A percentile compares a stretch with the other conserved stretches of the same genome.
phyloP scores from a whole-genome alignment of 768 basidiomycete genomes.

The Nidularia pulvinata region DNA sequence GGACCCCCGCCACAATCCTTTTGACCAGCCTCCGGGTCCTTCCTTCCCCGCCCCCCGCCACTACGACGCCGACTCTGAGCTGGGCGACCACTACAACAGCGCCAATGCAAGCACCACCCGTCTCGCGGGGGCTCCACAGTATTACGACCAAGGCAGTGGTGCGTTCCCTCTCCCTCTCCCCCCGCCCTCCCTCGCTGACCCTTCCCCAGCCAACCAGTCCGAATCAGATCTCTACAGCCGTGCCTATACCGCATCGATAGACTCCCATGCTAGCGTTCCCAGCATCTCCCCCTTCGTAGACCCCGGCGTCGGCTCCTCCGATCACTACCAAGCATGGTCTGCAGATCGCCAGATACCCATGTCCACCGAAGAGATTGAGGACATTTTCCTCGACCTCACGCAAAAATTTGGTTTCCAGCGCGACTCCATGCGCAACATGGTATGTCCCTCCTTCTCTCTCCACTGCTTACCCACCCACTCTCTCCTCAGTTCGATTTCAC shows the following conservation, averaged over 20 bases:
- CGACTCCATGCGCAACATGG: conserved; percentile 96
- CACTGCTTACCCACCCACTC: conserved; percentile 8
- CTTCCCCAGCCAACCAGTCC: conserved; percentile 18
- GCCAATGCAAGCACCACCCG: conserved; percentile 55
- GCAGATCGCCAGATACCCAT: conserved; percentile 93
- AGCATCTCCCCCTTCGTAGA: conserved; percentile 62
- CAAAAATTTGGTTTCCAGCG: conserved; percentile 99
- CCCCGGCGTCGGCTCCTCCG: conserved; percentile 44
- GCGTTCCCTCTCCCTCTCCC: conserved; percentile 1
- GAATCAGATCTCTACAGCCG: conserved; percentile 33
- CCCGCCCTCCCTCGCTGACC: conserved; percentile 1
- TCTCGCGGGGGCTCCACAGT: conserved; percentile 44
- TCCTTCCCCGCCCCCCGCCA: conserved; percentile 28
- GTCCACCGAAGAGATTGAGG: conserved; percentile 98
- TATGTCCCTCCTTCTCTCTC: conserved; percentile 24
- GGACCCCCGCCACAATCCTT: conserved; percentile 11
- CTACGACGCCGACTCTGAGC: conserved; percentile 49
- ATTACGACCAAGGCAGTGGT: conserved; percentile 35
- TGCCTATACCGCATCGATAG: conserved; percentile 56
- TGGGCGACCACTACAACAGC: conserved; percentile 49
- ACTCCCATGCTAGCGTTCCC: conserved; percentile 59
- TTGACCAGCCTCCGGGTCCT: conserved; percentile 18
- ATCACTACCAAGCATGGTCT: conserved; percentile 96
- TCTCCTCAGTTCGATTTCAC: conserved; percentile 85
- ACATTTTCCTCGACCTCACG: conserved; percentile 96